Percentiles rank a stretch among this genome's conserved stretches.
Conservation (phyloP, 148 eudicot genomes). For the Talinum fruticosum region DNA sequence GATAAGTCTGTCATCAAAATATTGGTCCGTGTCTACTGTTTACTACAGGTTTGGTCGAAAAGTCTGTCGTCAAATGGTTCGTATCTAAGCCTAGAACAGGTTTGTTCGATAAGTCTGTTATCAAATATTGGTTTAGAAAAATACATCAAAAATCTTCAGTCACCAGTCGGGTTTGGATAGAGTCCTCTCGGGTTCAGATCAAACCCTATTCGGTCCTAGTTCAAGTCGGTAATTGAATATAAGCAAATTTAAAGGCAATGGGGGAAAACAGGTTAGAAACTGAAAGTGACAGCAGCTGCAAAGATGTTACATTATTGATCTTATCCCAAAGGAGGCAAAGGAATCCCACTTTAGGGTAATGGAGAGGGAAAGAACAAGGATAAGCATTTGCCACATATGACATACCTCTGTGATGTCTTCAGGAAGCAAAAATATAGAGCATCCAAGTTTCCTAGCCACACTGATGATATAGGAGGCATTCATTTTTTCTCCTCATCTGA, state of each 20-base stretch:
- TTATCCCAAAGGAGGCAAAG: neutral
- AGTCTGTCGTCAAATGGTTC: neutral
- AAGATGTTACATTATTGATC: neutral
- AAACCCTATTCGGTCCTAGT: neutral
- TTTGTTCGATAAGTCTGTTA: neutral
- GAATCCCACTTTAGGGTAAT: neutral
- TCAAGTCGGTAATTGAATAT: neutral
- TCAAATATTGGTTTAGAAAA: neutral
- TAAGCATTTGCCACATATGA: neutral
- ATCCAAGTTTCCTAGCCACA: slow-evolving; percentile 96
- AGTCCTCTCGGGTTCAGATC: neutral
- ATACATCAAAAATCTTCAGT: too few species aligned
- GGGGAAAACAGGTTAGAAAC: neutral
- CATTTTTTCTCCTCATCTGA: slow-evolving; percentile 97
- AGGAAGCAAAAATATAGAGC: slow-evolving; percentile 96
- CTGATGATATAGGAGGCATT: slow-evolving; percentile 97
- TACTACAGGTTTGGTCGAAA: neutral
- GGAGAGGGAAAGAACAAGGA: neutral
- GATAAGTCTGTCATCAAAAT: too few species aligned
- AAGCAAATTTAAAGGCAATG: neutral
- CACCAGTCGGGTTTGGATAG: neutral
- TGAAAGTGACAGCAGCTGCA: neutral
- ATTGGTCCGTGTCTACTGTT: neutral
- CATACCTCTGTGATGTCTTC: slow-evolving; percentile 94
- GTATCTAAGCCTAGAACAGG: too few species aligned